Base-by-base conservation (phyloP, 2,329 filamentous ascomycete genomes). In the Neonectria punicea region DNA sequence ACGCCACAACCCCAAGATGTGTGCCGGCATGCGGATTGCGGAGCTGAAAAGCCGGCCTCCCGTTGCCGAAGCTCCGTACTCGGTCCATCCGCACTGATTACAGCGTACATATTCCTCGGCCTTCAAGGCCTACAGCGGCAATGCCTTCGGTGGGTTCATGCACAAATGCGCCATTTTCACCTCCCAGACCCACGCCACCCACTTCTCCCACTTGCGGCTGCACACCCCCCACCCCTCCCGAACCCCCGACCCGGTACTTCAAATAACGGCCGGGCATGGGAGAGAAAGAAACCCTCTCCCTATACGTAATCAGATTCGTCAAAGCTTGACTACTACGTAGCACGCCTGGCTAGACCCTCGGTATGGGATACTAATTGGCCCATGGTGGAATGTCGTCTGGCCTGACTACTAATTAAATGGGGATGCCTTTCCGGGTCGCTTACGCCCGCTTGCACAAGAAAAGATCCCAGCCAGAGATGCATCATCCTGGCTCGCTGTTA, bases 261-360 rank as follows among this genome's bases (percentile, higher is more conserved):
- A 43, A 55, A 58, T 51, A 55, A 46, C 25, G 25, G 25, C 25
- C 25, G 25, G 25, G 5, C 61, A 49, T 49, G 28, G 39, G 39
- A 16, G 8, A 18, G 54, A 53, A 53, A 22, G 32, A 36, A 32
- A 53, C 55, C 36, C n/a, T 54, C 54, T 53, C n/a, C n/a, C 51
- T 50, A 68, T 73, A 73, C 71, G 69, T 73, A 72, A 73, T 73
- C 53, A 34, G 54, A 66, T 65, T 70, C 57, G 58, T 72, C 63
- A 53, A 50, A 64, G 43, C 47, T 43, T 39, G 20, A 28, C 30
- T 58, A 34, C 32, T 34, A 34, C 32, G 32, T 34, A 34, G 32
- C 32, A 34, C 20, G 34, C 49, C 50, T 28, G 44, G 44, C 51
- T 53, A 34, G 30, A 22, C 10, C 14, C 55, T 41, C 28, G 51